phyloP scores from a whole-genome alignment of 2,329 filamentous ascomycete genomes.

The Monosporascus sp. region DNA sequence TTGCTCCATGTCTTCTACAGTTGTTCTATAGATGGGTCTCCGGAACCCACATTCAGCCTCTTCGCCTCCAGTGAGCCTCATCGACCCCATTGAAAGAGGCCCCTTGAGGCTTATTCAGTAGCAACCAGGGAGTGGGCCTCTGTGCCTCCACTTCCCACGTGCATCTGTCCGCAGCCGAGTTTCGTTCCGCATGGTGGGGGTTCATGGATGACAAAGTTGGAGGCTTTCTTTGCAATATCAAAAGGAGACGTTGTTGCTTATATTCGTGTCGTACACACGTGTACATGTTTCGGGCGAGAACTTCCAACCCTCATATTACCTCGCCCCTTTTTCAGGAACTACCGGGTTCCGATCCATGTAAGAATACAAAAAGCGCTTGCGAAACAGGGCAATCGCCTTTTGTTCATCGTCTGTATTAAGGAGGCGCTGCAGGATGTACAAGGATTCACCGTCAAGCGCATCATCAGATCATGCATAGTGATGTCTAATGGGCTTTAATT shows the following conservation, averaged over 20 bases:
- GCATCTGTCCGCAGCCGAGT: not conserved
- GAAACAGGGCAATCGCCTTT: not conserved
- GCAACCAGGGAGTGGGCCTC: not conserved
- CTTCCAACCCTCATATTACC: not conserved
- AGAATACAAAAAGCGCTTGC: not conserved
- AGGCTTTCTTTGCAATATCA: not conserved
- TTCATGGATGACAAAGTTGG: not conserved
- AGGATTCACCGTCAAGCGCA: not conserved
- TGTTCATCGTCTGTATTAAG: not conserved
- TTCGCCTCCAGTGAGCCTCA: not conserved
- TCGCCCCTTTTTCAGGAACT: not conserved
- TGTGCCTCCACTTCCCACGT: not conserved
- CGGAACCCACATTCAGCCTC: not conserved
- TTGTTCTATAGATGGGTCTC: conserved; percentile 2
- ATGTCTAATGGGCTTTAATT: too few species aligned
- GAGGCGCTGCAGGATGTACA: not conserved
- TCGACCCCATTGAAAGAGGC: too few species aligned
- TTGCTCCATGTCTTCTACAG: conserved; percentile 1
- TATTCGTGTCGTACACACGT: too few species aligned
- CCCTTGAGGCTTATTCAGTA: not conserved
- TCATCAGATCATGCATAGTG: not conserved
- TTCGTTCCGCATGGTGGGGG: not conserved
- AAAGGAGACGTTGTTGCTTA: too few species aligned
- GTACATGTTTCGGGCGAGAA: not conserved
- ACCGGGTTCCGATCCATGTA: not conserved